phyloP scores from a whole-genome alignment of 73 alveolate species.

The Tetrahymena malaccensis region DNA sequence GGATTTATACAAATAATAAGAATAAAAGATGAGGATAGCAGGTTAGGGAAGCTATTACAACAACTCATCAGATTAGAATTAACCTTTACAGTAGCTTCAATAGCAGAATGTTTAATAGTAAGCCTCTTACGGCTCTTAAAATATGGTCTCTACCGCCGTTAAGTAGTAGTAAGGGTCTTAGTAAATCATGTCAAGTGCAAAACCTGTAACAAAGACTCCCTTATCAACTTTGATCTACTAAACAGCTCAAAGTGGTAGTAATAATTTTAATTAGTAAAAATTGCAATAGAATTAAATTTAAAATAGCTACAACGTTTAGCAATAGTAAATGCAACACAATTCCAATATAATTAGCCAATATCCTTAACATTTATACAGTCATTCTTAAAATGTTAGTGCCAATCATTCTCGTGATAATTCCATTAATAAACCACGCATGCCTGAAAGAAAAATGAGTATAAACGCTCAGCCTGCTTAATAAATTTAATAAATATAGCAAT shows the following conservation, averaged over 20 bases:
- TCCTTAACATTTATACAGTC: not conserved
- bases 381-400: not conserved
- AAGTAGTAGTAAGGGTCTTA: not conserved
- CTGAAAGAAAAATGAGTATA: not conserved
- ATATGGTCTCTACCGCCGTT: not conserved
- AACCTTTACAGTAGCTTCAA: not conserved
- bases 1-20: not conserved
- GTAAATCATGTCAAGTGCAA: not conserved
- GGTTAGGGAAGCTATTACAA: not conserved
- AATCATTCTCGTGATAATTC: not conserved
- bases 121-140: not conserved
- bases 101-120: not conserved
- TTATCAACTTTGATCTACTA: not conserved
- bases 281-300: not conserved
- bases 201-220: not conserved
- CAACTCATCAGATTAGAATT: not conserved
- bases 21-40: not conserved
- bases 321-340: not conserved
- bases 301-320: not conserved
- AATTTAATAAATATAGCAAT: not conserved
- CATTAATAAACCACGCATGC: not conserved
- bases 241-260: not conserved
- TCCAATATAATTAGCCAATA: not conserved
- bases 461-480: not conserved
- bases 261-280: not conserved